phyloP scores from a whole-genome alignment of 768 basidiomycete genomes.

The Termitomyces sp. region DNA sequence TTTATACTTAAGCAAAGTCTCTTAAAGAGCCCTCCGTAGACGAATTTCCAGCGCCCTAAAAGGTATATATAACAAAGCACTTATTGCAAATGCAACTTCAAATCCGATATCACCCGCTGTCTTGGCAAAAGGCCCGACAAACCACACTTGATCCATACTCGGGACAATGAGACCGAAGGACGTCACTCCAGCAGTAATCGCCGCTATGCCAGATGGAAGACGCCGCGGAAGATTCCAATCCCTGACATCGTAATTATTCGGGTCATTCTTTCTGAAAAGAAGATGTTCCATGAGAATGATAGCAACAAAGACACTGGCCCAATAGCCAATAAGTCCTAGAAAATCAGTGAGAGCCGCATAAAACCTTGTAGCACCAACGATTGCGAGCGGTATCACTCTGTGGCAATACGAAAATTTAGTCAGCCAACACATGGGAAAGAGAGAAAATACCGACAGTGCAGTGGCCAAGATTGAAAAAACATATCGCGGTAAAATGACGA shows the following conservation, averaged over 20 bases:
- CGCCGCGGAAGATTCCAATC: slow-evolving; percentile 52
- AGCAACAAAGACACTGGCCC: slow-evolving; percentile 55
- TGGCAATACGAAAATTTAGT: neutral
- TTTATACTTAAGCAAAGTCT: neutral
- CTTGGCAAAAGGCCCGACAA: slow-evolving; percentile 65
- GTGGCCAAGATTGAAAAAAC: slow-evolving; percentile 69
- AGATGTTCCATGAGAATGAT: slow-evolving; percentile 68
- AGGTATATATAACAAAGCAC: slow-evolving; percentile 51
- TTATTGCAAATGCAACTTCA: slow-evolving; percentile 58
- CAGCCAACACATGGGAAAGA: neutral
- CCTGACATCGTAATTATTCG: slow-evolving; percentile 44
- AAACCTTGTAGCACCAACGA: slow-evolving; percentile 71
- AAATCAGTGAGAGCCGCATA: slow-evolving; percentile 70
- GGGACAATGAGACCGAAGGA: slow-evolving; percentile 60
- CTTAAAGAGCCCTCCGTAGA: slow-evolving; percentile 15
- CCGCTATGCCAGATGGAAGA: slow-evolving; percentile 68
- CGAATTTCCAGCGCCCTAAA: slow-evolving; percentile 48
- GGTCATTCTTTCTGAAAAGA: slow-evolving; percentile 53
- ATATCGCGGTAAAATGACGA: slow-evolving; percentile 65
- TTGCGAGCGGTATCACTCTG: slow-evolving; percentile 69
- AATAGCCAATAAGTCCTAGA: slow-evolving; percentile 69
- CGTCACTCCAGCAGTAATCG: slow-evolving; percentile 45
- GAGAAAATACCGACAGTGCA: slow-evolving; percentile 49
- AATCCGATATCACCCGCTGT: slow-evolving; percentile 79
- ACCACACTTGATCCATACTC: slow-evolving; percentile 76